Conservation (phyloP, 305 asterid species). For the Solanum aculeatissimum region DNA sequence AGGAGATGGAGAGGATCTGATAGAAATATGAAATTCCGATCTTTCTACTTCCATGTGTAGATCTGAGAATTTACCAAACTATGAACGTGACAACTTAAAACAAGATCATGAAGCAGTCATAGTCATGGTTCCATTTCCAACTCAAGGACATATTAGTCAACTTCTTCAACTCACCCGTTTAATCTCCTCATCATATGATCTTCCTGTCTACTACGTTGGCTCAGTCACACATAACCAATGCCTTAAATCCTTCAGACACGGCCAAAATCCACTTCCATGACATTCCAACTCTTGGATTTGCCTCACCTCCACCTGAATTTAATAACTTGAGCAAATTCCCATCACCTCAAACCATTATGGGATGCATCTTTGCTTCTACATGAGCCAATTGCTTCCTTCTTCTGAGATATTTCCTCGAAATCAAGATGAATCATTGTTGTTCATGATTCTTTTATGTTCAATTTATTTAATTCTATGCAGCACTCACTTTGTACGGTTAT, state of each 20-base stretch:
- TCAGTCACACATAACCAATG: conserved; percentile 38
- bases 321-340: conserved; percentile 2
- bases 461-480: no score
- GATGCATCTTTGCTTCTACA: background rate
- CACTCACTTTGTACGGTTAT: no score
- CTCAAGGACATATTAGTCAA: conserved; percentile 58
- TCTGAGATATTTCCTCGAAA: background rate
- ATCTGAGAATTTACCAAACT: background rate
- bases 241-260: conserved; percentile 22
- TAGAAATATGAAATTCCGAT: background rate
- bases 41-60: background rate
- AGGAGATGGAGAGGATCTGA: background rate
- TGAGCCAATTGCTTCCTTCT: background rate
- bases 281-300: conserved; percentile 9
- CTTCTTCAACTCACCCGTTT: conserved; percentile 47
- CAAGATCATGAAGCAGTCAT: no score
- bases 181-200: conserved; percentile 15
- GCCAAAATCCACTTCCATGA: conserved; percentile 15
- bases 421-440: background rate
- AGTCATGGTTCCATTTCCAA: conserved; percentile 31
- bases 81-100: no score
- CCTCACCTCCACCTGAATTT: background rate
- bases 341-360: background rate
- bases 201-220: conserved; percentile 34
- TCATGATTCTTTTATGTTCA: background rate